Conservation (phyloP, 176 grass and related monocot species). For the Pontederia paniculata region DNA sequence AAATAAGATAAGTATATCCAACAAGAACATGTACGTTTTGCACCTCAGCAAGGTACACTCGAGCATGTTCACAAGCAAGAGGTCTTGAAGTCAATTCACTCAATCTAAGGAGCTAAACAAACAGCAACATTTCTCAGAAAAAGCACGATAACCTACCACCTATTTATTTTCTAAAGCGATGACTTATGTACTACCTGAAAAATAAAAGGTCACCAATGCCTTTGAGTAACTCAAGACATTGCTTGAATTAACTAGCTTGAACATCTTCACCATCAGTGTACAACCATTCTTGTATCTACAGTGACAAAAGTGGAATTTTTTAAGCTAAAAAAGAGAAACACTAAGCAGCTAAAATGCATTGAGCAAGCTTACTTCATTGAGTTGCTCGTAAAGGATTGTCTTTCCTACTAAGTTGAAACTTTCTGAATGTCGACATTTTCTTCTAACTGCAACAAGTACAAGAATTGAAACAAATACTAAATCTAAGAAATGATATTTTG, state of each 20-base stretch:
- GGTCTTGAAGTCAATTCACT: conserved; percentile 69
- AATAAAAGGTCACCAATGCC: conserved; percentile 77
- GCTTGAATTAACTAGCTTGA: conserved; percentile 78
- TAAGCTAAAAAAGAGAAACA: conserved; percentile 3
- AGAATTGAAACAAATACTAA: too few relatives aligned
- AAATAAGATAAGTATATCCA: too few relatives aligned
- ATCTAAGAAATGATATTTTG: too few relatives aligned
- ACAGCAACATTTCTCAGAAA: conserved; percentile 22
- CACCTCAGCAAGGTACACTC: conserved; percentile 60
- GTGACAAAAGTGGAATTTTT: conserved; percentile 16
- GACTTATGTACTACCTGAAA: conserved; percentile 51
- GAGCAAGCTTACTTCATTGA: conserved; percentile 56
- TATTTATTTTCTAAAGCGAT: not conserved
- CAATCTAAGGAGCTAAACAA: conserved; percentile 38
- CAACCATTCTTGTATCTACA: conserved; percentile 94
- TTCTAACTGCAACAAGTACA: conserved; percentile 45
- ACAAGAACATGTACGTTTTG: conserved; percentile 30
- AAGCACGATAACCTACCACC: too few relatives aligned
- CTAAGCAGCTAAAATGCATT: not conserved
- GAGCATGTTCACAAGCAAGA: conserved; percentile 70
- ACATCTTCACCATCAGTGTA: conserved; percentile 98
- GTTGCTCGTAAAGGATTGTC: too few relatives aligned
- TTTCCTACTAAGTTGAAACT: conserved; percentile 85
- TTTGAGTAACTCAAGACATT: too few relatives aligned
- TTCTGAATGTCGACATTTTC: conserved; percentile 63